These are phyloP conservation scores for Diaporthe velutina DNA, from an alignment of 2,329 filamentous ascomycete genomes.

Conservation along the genomic window DNA sequence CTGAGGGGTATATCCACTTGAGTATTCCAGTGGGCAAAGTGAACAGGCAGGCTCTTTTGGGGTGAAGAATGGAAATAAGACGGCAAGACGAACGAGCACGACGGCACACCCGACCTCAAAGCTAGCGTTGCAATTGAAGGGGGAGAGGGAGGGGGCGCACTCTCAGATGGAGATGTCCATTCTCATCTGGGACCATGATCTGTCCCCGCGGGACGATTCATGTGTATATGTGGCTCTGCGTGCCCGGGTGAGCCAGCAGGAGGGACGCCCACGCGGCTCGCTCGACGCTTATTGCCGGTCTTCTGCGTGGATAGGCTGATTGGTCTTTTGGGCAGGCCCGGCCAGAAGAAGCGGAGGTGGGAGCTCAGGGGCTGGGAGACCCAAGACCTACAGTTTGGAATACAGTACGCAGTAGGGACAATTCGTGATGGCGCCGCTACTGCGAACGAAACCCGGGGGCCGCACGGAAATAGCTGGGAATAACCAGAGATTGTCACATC, in stretches of 20 bases:
- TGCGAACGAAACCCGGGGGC: background rate
- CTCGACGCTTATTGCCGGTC: background rate
- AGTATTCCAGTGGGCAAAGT: background rate
- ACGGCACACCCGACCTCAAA: background rate
- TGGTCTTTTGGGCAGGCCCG: background rate
- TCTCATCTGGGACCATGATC: background rate
- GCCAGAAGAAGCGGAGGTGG: background rate
- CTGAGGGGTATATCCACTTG: background rate
- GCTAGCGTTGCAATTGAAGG: background rate
- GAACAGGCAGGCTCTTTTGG: background rate
- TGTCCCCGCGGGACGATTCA: conserved; percentile 7
- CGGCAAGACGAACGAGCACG: background rate
- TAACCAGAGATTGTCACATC: background rate
- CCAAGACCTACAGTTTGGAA: conserved; percentile 9
- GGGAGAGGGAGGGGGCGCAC: background rate
- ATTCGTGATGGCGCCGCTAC: conserved; percentile 24
- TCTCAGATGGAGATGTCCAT: conserved; percentile 11
- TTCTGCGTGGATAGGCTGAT: background rate
- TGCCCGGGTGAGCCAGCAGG: background rate
- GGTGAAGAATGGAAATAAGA: background rate
- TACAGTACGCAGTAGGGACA: background rate
- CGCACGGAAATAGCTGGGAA: conserved; percentile 13
- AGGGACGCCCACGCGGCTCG: conserved; percentile 1
- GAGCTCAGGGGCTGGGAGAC: conserved; percentile 4
- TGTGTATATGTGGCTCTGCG: background rate